phyloP scores from a whole-genome alignment of 2,329 filamentous ascomycete species.

The Paecilomyces niveus region DNA sequence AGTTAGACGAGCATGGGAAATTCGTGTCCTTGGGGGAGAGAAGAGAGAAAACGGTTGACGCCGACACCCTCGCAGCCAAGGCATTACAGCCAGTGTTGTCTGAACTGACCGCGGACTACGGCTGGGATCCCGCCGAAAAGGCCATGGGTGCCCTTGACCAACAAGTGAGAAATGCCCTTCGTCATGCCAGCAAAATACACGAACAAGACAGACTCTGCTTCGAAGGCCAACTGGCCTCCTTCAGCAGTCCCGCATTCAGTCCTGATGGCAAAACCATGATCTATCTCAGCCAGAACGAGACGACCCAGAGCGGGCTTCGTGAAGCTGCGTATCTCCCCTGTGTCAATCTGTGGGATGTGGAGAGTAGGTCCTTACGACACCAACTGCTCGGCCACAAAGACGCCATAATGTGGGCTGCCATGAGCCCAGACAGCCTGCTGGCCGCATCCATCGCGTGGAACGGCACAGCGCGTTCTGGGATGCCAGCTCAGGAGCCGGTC shows the following conservation, averaged over 20 bases:
- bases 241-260: neutral
- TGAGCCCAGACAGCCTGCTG: constrained; percentile 4
- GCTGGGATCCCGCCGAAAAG: too few relatives aligned
- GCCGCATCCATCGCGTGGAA: constrained; percentile 6
- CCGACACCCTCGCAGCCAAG: too few relatives aligned
- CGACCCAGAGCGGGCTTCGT: constrained; percentile 2
- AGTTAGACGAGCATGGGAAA: neutral
- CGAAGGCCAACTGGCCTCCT: constrained; percentile 2
- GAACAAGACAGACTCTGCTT: neutral
- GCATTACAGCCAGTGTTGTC: too few relatives aligned
- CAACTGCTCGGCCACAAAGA: constrained; percentile 6
- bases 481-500: constrained; percentile 2
- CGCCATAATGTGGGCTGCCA: constrained; percentile 4
- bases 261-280: constrained; percentile 5
- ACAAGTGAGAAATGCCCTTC: too few relatives aligned
- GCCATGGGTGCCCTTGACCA: too few relatives aligned
- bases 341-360: constrained; percentile 6
- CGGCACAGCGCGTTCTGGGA: constrained; percentile 7
- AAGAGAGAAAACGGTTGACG: too few relatives aligned
- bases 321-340: constrained; percentile 1
- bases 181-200: neutral
- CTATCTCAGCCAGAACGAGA: constrained; percentile 3
- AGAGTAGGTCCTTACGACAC: constrained; percentile 2
- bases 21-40: neutral
- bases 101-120: too few relatives aligned